Base-by-base conservation (phyloP, 768 basidiomycete genomes). In the Sutorius australiensis region DNA sequence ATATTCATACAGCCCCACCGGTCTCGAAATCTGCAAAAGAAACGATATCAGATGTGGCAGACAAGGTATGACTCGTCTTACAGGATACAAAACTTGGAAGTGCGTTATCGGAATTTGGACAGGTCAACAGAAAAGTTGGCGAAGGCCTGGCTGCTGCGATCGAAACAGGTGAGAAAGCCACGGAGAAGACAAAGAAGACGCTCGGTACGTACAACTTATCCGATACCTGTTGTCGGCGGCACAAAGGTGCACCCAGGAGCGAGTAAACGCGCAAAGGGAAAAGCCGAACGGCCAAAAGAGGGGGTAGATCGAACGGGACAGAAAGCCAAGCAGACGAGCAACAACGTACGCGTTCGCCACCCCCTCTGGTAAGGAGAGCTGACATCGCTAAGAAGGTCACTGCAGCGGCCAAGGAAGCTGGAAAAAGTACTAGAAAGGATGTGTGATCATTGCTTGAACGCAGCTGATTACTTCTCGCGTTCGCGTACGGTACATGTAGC, bases 71-170 rank as follows among this genome's bases (percentile, higher is more conserved):
- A 37, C 13, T 33, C 28, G 5, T 52, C 21, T 21, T n/a, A 41
- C 10, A 11, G 9, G 5, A 11, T 14, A 12, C 7, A 24, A 16
- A 33, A 28, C 17, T 17, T 36, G 13, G 7, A 8, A 43, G 33
- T 27, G 19, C 43, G 14, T 34, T 28, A 17, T 54, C 28, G n/a
- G 9, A 1, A 42, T 11, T 10, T 41, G 31, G 34, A 31, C 50
- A 76, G 73, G 68, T 76, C 16, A 78, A 75, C 66, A 75, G 69
- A 57, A 66, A 64, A 24, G 69, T 73, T 19, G 77, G 75, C 3
- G 31, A 65, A 45, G 67, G 69, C 16, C 59, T 77, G n/a, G 76
- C 75, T 5, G 65, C 66, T 2, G 74, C 69, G 6, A 72, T 77
- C 48, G 77, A 75, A 55, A 72, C 64, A 19, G 76, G 72, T 14